Base-by-base conservation (phyloP, 768 basidiomycete genomes). In the Amanita thiersii region DNA sequence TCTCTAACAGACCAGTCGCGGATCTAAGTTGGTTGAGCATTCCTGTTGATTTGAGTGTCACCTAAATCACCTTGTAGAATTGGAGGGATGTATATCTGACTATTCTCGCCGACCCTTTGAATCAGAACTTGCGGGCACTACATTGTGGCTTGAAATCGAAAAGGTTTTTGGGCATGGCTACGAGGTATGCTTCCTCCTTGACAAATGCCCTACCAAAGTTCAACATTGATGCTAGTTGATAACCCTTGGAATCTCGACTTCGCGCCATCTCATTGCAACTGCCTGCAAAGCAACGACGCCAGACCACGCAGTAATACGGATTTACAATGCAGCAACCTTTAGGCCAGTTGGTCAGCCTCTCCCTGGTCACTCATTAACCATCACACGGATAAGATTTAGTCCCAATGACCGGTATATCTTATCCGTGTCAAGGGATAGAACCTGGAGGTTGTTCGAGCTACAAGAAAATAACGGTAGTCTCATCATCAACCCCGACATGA, bases 141-240 rank as follows among this genome's bases (percentile, higher is more conserved):
- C 94, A 0, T 69, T 98, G 1, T 99, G 96, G 96, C 96, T 94
- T 0, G 96, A 99, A 63, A 67, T 79, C 1, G 96, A 98, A 53
- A 99, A 99, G 58, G 70, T 99, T 0, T 99, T 96, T 57, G 96
- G 94, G 3, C 96, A 98, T 59, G 92, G 94, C 30, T 98, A 97
- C 52, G 96, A 99, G 75, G 90, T 85, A 46, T 39, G 63, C 35
- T n/a, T 14, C 7, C 29, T 45, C 24, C 20, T 12, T 10, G 19
- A 31, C 14, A 20, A 17, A 47, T 20, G 30, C 34, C 23, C 10
- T 26, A 37, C 19, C 40, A 9, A 18, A n/a, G 29, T 25, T 11
- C 29, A 11, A 49, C 39, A 23, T 34, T 4, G 14, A 24, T 15
- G 37, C 10, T 45, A 94, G 89, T 84, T 87, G 5, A 85, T 93